Base-by-base conservation (phyloP, 768 basidiomycete species). In the Mycena filopes region DNA sequence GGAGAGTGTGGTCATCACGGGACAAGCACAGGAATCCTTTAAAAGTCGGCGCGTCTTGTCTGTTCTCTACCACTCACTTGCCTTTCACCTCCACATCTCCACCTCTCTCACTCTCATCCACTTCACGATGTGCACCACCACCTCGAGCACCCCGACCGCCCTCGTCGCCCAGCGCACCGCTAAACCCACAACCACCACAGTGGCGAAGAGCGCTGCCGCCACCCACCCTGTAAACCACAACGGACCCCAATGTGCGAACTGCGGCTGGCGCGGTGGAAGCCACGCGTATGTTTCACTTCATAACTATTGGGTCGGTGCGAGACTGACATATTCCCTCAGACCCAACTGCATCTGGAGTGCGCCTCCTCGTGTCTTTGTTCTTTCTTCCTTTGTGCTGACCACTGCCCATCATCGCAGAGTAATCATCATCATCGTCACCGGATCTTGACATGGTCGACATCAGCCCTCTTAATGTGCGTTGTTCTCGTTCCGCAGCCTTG, bases 211-310 rank as follows among this genome's bases (percentile, higher is more conserved):
- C 63, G 64, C 55, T n/a, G 71, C 72, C 41, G 75, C 75, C 67
- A 66, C 76, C 64, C 57, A 68, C 65, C 60, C 55, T 38, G 74
- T 81, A 55, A 79, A 86, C 79, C 80, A 82, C 71, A 87, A 84
- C 80, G 81, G 86, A n/a, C 89, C 91, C 64, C 89, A 91, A 75
- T 92, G 91, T 79, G 91, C 89, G 82, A 89, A 91, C 75, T 92
- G 91, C 67, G 89, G 89, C 70, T 89, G 82, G 82, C 87, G 90
- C 70, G 89, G 89, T 41, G 73, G 80, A 47, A 46, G 36, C 18
- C 65, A 66, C 16, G 65, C 56, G 58, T 60, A 18, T 23, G 55
- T 36, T 63, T 38, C 26, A 26, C 20, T 51, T 21, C 13, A 16
- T n/a, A 15, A 20, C 20, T n/a, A 3, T 23, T 25, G 45, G 3